phyloP scores from a whole-genome alignment of 1,284 basidiomycete genomes.

The Apiotrichum gracile region DNA sequence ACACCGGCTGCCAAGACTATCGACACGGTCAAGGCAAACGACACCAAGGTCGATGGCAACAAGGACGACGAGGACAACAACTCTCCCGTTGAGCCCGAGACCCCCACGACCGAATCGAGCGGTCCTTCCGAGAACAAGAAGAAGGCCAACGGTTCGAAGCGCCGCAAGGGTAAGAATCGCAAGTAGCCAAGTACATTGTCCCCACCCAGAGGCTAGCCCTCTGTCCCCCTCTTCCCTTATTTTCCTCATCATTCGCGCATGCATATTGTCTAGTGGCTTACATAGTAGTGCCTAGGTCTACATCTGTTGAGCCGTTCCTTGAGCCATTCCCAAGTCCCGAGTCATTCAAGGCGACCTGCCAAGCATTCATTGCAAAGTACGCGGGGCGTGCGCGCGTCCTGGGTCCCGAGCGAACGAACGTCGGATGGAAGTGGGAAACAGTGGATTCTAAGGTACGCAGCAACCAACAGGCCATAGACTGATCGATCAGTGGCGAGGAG shows the following conservation, averaged over 20 bases:
- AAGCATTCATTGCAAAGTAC: conserved; percentile 11
- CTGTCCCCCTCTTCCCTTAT: not conserved
- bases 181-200: conserved; percentile 3
- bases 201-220: not conserved
- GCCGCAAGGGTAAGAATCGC: conserved; percentile 9
- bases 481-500: conserved; percentile 7
- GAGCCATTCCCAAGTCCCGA: conserved; percentile 9
- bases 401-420: conserved; percentile 21
- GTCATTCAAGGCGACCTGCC: conserved; percentile 5
- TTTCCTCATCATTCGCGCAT: conserved; percentile 1
- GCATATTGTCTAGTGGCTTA: conserved; percentile 2
- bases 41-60: not conserved
- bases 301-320: not conserved
- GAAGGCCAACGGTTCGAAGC: conserved; percentile 5
- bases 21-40: not conserved
- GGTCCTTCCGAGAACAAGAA: not conserved
- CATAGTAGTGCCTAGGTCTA: not conserved
- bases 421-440: conserved; percentile 25
- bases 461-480: not conserved
- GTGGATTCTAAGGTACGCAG: conserved; percentile 14
- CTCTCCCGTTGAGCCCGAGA: not conserved
- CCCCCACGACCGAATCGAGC: not conserved
- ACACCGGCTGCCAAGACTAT: not conserved
- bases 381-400: not conserved
- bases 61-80: conserved; percentile 2